Percentiles rank a stretch among this genome's conserved stretches.
Conservation (phyloP, 805 yeast genomes). For the Priceomyces castillae region DNA sequence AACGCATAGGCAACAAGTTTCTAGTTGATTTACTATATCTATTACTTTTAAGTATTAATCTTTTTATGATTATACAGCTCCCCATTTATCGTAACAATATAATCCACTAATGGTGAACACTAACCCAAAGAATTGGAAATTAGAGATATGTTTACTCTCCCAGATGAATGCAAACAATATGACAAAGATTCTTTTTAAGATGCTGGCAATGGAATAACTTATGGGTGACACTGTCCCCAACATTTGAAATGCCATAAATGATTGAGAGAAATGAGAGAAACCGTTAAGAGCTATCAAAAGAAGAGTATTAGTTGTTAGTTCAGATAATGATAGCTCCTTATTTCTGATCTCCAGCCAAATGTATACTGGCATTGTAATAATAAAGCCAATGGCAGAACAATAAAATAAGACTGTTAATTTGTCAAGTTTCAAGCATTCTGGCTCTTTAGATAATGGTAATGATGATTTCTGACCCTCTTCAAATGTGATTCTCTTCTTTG, state of each 20-base stretch:
- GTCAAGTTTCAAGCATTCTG: conserved; percentile 46
- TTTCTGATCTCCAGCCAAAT: conserved; percentile 50
- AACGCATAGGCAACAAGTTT: no score
- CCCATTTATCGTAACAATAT: conserved; percentile 44
- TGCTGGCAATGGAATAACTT: conserved; percentile 76
- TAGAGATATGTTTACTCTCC: conserved; percentile 39
- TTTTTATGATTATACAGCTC: conserved; percentile 18
- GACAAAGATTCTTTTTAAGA: conserved; percentile 68
- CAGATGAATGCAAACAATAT: conserved; percentile 63
- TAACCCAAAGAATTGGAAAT: conserved; percentile 35
- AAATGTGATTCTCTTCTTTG: conserved; percentile 64
- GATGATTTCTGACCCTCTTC: background rate
- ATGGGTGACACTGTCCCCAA: conserved; percentile 72
- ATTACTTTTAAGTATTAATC: no score
- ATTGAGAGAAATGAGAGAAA: conserved; percentile 65
- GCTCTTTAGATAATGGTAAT: conserved; percentile 25
- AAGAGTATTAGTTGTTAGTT: conserved; percentile 30
- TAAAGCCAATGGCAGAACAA: conserved; percentile 69
- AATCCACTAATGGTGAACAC: conserved; percentile 38
- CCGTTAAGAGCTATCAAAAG: conserved; percentile 59
- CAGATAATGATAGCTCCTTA: conserved; percentile 26
- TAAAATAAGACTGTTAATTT: conserved; percentile 69
- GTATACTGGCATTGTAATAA: conserved; percentile 66
- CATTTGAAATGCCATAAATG: conserved; percentile 72
- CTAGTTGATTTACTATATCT: no score